Percentiles rank a stretch among this genome's conserved stretches.
These are phyloP conservation scores for Suillus decipiens DNA, from an alignment of 768 basidiomycete species.

Conservation along the genomic window DNA sequence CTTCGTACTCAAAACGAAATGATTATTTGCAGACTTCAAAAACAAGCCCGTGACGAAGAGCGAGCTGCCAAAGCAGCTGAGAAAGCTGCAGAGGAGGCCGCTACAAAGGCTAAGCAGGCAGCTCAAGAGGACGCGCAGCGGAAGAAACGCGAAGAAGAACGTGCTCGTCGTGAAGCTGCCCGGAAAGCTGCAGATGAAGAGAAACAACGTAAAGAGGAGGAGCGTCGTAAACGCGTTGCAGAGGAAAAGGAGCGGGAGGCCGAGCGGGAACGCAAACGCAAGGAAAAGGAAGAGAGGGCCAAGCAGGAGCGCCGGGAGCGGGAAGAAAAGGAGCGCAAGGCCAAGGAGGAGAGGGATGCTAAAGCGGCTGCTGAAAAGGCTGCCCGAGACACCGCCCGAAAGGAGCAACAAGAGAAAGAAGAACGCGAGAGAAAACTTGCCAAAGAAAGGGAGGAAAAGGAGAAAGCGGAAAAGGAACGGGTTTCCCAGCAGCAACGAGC, in stretches of 20 bases:
- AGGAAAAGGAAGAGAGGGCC: conserved; percentile 69
- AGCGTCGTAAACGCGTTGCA: conserved; percentile 69
- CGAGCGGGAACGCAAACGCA: conserved; percentile 72
- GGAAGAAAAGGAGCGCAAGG: conserved; percentile 66
- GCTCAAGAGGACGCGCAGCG: conserved; percentile 80
- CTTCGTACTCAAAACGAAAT: conserved; percentile 6
- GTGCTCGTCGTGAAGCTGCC: conserved; percentile 70
- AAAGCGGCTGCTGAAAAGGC: conserved; percentile 52
- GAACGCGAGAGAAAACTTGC: conserved; percentile 68
- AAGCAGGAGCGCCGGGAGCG: conserved; percentile 52
- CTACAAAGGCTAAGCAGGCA: conserved; percentile 70
- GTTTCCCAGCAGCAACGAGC: conserved; percentile 49
- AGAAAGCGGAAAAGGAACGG: conserved; percentile 52
- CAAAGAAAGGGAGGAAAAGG: conserved; percentile 66
- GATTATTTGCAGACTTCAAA: conserved; percentile 68
- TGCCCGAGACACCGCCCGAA: conserved; percentile 37
- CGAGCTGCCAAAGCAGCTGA: conserved; percentile 81
- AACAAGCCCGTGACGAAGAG: conserved; percentile 91
- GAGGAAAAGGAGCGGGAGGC: conserved; percentile 82
- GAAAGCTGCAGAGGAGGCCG: conserved; percentile 84
- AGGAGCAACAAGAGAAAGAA: conserved; percentile 56
- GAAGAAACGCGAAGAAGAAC: conserved; percentile 86
- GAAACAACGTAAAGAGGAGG: conserved; percentile 80
- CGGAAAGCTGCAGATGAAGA: conserved; percentile 84
- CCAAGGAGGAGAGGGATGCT: conserved; percentile 65